Base-by-base conservation (phyloP, 257 asterid genomes). In the Solanum ossicruentum region DNA sequence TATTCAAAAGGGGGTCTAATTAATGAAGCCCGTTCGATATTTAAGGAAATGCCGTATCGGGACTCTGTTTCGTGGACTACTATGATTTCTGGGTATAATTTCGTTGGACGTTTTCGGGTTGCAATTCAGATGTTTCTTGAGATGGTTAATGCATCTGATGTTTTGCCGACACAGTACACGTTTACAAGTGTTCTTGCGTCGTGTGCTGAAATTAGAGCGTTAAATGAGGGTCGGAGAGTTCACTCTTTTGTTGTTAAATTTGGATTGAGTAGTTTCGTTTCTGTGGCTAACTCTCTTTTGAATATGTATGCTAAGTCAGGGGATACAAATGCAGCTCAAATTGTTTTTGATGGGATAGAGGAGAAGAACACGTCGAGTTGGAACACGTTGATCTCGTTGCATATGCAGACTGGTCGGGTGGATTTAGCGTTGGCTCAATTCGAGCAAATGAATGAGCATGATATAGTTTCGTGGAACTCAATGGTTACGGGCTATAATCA, bases 11-110 rank as follows among this genome's bases (percentile, higher is more conserved):
- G 85, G 84, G 94, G 99, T 1, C 83, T 81, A 85, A 88, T 89
- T 77, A 52, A 36, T 0, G 93, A 92, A 86, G 98, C 98, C 2
- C 88, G 70, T 70, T 57, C 65, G 6, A 51, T 95, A 13, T 95
- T 95, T 87, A 70, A 89, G 45, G 85, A 85, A 85, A 85, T 90
- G 88, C 93, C 95, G 7, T 87, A 85, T 16, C 91, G 91, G 5
- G 99, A 95, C 89, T 93, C 97, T 57, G 93, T 94, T 83, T 94
- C 98, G 6, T 95, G 97, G 99, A 94, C 98, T 7, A 90, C 96
- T 0, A 88, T 95, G 93, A 93, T 95, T 16, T 94, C 91, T 84
- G 97, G 99, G 85, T 91, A 90, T 84, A 93, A 91, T 71, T 92
- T 71, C 8, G 82, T 87, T 90, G 93, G 94, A 15, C 90, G 83